Evolutionary conservation across 768 basidiomycete species (phyloP).

Genomic region (Kwoniella heveanensis): DNA sequence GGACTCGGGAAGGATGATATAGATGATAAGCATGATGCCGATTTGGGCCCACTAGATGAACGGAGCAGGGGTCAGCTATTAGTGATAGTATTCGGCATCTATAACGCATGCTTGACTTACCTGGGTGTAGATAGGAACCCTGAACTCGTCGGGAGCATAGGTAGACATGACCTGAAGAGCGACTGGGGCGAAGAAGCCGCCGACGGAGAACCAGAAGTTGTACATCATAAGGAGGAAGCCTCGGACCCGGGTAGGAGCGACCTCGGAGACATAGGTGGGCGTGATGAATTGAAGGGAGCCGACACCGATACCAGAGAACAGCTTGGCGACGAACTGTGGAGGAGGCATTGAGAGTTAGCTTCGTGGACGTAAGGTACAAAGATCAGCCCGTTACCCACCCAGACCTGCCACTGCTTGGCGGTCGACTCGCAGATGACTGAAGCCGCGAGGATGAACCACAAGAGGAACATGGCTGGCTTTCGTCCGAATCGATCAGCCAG

Average conservation of each 20-base stretch:
- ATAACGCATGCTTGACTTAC: not conserved
- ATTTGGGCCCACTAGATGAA: constrained; percentile 27
- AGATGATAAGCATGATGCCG: constrained; percentile 28
- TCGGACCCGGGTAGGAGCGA: constrained; percentile 24
- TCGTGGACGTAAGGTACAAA: not conserved
- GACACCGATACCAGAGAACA: constrained; percentile 25
- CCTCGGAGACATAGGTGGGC: constrained; percentile 29
- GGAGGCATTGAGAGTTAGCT: not conserved
- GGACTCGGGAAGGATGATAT: constrained; percentile 25
- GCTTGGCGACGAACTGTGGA: constrained; percentile 25
- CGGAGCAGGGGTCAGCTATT: too few relatives aligned
- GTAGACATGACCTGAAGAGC: constrained; percentile 22
- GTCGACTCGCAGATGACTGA: constrained; percentile 30
- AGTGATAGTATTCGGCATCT: not conserved
- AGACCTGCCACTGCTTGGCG: constrained; percentile 31
- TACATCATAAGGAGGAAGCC: constrained; percentile 26
- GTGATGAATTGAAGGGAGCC: constrained; percentile 25
- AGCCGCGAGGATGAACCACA: constrained; percentile 25
- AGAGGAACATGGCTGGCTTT: constrained; percentile 26
- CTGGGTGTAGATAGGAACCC: constrained; percentile 28
- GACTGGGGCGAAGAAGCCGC: constrained; percentile 20
- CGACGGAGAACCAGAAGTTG: constrained; percentile 26
- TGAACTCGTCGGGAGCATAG: constrained; percentile 18
- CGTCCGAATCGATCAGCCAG: constrained; percentile 26
- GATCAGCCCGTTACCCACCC: constrained; percentile 7